A percentile compares a stretch with the other conserved stretches of the same genome.
phyloP scores from a whole-genome alignment of 78 protist genomes.

The slime mould (Dictyostelium discoideum) region dicty_2.7 NC_007090.3:4724501-4725000 shows the following conservation, averaged over 20 bases:
- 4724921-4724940: too few relatives aligned
- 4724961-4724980: too few relatives aligned
- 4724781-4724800: background rate
- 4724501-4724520: constrained; percentile 3
- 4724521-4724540: constrained; percentile 1
- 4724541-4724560: background rate
- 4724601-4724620: background rate
- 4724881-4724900: too few relatives aligned
- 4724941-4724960: too few relatives aligned
- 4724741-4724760: background rate
- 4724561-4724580: background rate
- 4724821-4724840: background rate
- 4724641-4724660: background rate
- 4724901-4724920: too few relatives aligned
- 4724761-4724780: background rate
- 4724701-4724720: too few relatives aligned
- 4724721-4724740: background rate
- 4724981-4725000: too few relatives aligned
- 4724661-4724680: background rate
- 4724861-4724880: too few relatives aligned
- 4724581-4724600: too few relatives aligned
- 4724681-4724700: too few relatives aligned
- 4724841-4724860: background rate
- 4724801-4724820: background rate
- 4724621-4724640: background rate